These are phyloP conservation scores for Phyllosticta citrichinensis DNA, from an alignment of 2,329 filamentous ascomycete genomes.

Conservation along the genomic window DNA sequence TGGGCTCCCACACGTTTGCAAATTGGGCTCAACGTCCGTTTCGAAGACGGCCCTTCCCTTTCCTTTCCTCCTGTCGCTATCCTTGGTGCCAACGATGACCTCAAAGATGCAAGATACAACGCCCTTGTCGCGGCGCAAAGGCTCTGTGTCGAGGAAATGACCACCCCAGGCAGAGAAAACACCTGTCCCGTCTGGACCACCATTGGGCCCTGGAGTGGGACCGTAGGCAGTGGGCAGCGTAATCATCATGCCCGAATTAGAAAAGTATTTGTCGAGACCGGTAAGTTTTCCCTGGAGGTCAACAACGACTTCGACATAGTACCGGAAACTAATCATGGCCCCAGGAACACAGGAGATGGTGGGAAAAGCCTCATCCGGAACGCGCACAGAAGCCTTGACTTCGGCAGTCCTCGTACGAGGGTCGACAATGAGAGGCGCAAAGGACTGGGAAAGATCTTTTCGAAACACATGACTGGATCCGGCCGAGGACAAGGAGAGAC, in stretches of 20 bases:
- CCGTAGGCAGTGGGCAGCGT: conserved; percentile 33
- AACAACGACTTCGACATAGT: conserved; percentile 85
- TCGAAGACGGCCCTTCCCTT: conserved; percentile 29
- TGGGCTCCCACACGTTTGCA: neutral
- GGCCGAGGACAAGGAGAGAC: conserved; percentile 75
- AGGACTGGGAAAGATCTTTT: conserved; percentile 84
- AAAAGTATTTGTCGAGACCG: conserved; percentile 58
- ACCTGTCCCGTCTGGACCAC: conserved; percentile 21
- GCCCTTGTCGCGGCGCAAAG: conserved; percentile 77
- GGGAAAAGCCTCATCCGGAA: conserved; percentile 85
- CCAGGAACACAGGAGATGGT: conserved; percentile 85
- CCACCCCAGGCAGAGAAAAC: conserved; percentile 48
- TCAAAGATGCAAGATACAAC: conserved; percentile 85
- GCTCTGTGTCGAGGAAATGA: conserved; percentile 77
- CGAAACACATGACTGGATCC: conserved; percentile 88
- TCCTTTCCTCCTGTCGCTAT: conserved; percentile 51
- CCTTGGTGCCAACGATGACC: conserved; percentile 74
- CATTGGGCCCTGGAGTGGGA: conserved; percentile 28
- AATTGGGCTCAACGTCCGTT: conserved; percentile 6
- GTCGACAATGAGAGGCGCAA: conserved; percentile 80
- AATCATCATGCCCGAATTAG: conserved; percentile 41
- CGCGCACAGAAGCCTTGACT: conserved; percentile 71
- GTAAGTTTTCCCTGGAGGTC: conserved; percentile 82
- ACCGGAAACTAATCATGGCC: conserved; percentile 90
- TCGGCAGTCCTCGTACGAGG: conserved; percentile 67